phyloP scores from a whole-genome alignment of 805 yeast species.

The Saccharomycopsis sp. region DNA sequence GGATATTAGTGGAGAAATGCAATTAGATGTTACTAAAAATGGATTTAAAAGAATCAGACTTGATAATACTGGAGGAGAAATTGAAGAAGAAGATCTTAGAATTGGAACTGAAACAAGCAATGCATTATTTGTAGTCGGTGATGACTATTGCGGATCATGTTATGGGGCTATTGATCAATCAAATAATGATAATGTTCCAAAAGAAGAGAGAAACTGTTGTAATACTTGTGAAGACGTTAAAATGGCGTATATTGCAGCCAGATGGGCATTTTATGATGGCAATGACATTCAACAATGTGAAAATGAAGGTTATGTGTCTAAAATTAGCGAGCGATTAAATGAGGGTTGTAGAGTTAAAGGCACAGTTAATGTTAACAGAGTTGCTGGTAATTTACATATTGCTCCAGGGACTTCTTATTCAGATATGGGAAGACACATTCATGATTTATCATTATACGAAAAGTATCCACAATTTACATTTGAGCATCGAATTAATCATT shows the following conservation, averaged over 20 bases:
- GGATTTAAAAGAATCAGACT: conserved; percentile 71
- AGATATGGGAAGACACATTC: conserved; percentile 58
- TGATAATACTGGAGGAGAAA: conserved; percentile 42
- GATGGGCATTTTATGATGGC: conserved; percentile 93
- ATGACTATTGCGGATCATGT: conserved; percentile 77
- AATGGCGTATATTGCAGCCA: conserved; percentile 64
- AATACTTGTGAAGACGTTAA: conserved; percentile 78
- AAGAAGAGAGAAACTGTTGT: conserved; percentile 48
- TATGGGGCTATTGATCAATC: conserved; percentile 72
- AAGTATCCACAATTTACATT: conserved; percentile 57
- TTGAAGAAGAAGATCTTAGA: conserved; percentile 33
- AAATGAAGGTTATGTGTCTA: conserved; percentile 72
- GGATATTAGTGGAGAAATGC: conserved; percentile 83
- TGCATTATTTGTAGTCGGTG: conserved; percentile 24
- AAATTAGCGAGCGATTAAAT: conserved; percentile 46
- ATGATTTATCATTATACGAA: conserved; percentile 72
- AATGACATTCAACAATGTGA: conserved; percentile 85
- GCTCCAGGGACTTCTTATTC: conserved; percentile 86
- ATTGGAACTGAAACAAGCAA: conserved; percentile 28
- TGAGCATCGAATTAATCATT: conserved; percentile 69
- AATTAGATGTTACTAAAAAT: conserved; percentile 59
- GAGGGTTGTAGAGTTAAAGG: conserved; percentile 93
- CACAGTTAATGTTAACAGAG: conserved; percentile 68
- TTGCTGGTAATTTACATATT: conserved; percentile 88
- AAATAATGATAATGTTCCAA: conserved; percentile 27